Percentiles rank a stretch among this genome's conserved stretches.
Conservation (phyloP, 2,329 filamentous ascomycete species). For the Aspergillus sp. region DNA sequence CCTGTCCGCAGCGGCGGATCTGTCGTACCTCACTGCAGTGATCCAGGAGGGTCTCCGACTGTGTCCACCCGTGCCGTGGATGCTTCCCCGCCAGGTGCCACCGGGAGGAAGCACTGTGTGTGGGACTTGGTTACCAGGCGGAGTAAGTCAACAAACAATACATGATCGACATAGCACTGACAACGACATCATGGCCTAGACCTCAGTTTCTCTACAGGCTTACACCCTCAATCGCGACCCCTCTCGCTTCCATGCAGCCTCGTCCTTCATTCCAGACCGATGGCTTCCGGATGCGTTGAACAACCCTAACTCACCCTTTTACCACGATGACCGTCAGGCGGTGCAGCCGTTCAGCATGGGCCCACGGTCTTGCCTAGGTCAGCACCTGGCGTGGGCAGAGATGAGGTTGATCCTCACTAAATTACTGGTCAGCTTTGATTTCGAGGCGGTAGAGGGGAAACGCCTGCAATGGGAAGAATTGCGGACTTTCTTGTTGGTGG, state of each 20-base stretch:
- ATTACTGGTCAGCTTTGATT: constrained; percentile 2
- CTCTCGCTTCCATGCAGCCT: neutral
- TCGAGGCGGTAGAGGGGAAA: neutral
- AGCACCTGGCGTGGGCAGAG: constrained; percentile 79
- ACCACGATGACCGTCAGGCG: constrained; percentile 1
- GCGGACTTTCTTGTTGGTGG: constrained; percentile 8
- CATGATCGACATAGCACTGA: neutral
- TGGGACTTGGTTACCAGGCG: constrained; percentile 7
- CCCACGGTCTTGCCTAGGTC: constrained; percentile 71
- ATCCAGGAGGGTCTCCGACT: constrained; percentile 30
- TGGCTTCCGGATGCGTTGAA: constrained; percentile 2
- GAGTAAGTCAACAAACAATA: neutral
- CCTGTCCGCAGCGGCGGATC: constrained; percentile 9
- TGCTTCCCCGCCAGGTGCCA: constrained; percentile 5
- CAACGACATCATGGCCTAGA: neutral
- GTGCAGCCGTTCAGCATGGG: constrained; percentile 66
- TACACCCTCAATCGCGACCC: constrained; percentile 8
- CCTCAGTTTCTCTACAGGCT: constrained; percentile 1
- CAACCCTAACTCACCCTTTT: neutral
- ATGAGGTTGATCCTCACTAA: constrained; percentile 40
- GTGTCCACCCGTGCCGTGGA: constrained; percentile 26
- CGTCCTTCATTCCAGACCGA: constrained; percentile 6
- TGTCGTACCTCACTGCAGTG: constrained; percentile 28
- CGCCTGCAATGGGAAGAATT: constrained; percentile 8
- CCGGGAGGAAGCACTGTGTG: neutral